A percentile compares a stretch with the other conserved stretches of the same genome.
Evolutionary conservation across 441 rosid genomes (phyloP).

Genomic region (Mallotus repandus): DNA sequence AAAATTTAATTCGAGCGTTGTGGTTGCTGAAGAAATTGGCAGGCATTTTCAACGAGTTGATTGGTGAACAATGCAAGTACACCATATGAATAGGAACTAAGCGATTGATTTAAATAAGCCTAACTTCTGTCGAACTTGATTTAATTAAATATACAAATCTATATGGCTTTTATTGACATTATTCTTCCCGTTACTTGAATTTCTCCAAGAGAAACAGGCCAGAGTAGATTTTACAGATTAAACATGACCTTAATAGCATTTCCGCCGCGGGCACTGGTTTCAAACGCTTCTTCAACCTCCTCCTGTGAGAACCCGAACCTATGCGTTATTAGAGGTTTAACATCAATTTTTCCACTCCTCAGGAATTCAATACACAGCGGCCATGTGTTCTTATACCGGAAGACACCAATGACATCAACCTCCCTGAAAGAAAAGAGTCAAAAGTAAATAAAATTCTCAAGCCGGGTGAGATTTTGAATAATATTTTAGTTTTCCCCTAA

Average conservation of each 20-base stretch:
- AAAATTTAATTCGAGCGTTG: no score
- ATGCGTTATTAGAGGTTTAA: slow-evolving; percentile 84
- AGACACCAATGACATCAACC: slow-evolving; percentile 79
- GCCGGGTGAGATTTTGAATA: no score
- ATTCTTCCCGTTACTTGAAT: not conserved
- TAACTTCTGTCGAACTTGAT: not conserved
- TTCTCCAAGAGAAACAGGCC: not conserved
- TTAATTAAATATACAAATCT: not conserved
- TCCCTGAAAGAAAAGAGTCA: slow-evolving; percentile 45
- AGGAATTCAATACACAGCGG: slow-evolving; percentile 74
- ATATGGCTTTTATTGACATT: not conserved
- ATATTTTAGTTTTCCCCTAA: no score
- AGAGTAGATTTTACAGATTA: slow-evolving; percentile 48
- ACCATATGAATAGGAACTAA: not conserved
- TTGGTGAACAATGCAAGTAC: no score
- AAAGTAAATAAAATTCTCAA: not conserved
- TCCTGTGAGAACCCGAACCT: slow-evolving; percentile 85
- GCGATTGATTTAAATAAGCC: not conserved
- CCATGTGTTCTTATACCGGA: slow-evolving; percentile 90
- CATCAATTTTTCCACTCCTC: slow-evolving; percentile 82
- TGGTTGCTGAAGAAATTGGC: not conserved
- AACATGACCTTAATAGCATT: slow-evolving; percentile 92
- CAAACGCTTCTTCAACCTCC: slow-evolving; percentile 84
- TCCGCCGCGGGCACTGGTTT: slow-evolving; percentile 83
- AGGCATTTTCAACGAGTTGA: no score